These are phyloP conservation scores for Xylariaceae sp. DNA, from an alignment of 2,329 filamentous ascomycete species.

Conservation along the genomic window DNA sequence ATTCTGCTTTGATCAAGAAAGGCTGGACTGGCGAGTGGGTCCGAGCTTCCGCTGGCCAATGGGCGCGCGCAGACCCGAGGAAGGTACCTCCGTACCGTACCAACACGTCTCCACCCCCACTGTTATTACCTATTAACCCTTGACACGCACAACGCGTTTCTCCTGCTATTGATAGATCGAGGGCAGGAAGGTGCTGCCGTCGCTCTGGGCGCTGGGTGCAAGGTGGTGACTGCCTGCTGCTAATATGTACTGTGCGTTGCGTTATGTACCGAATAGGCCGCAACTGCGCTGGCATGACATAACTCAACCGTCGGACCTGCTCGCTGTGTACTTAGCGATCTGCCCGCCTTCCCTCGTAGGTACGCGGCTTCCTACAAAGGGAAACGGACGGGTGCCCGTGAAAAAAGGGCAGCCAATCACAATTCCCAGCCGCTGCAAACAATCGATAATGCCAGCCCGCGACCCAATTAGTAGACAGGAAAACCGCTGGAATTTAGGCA, in stretches of 20 bases:
- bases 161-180: background rate
- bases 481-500: background rate
- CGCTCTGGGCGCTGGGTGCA: too few species aligned
- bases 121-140: constrained; percentile 9
- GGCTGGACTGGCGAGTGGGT: constrained; percentile 2
- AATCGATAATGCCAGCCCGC: background rate
- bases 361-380: background rate
- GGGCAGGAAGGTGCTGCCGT: too few species aligned
- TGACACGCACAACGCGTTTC: constrained; percentile 14
- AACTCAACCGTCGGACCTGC: background rate
- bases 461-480: background rate
- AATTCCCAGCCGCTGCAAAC: background rate
- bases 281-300: background rate
- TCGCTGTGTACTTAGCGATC: background rate
- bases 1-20: constrained; percentile 22
- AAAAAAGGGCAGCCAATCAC: constrained; percentile 15
- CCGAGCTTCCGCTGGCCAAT: constrained; percentile 4
- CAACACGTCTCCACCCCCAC: constrained; percentile 12
- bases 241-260: too few species aligned
- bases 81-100: constrained; percentile 12
- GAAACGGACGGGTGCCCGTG: background rate
- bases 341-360: background rate
- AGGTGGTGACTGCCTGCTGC: too few species aligned
- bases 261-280: background rate
- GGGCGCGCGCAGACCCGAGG: background rate